Base-by-base conservation (phyloP, 305 asterid genomes). In the Coffea humblotiana region DNA sequence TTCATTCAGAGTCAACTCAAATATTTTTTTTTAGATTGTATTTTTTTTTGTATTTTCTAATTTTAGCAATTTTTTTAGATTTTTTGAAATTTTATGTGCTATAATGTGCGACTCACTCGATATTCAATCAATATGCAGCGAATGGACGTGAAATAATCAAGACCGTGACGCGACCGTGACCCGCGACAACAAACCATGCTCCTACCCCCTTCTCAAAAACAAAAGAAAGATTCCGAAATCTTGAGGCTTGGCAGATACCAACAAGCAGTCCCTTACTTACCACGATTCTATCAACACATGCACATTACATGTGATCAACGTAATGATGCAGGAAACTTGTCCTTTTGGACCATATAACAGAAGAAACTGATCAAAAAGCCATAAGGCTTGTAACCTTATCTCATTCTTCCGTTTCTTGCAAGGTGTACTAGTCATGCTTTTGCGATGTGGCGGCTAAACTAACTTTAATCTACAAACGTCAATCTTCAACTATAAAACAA, bases 391-490 rank as follows among this genome's bases (percentile, higher is more conserved):
- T n/a, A n/a, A 67, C 74, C 60, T 74, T 78, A 78, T 29, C 47
- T 74, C 67, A 48, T 40, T 78, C 65, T 68, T 73, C 72, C 47
- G 77, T 72, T 61, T 69, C 75, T 60, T 60, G n/a, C n/a, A 27
- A 74, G 27, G 54, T n/a, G 23, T 4, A 37, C 49, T 67, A 37
- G 58, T 48, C 80, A 75, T 71, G 85, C 83, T 79, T 70, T 51
- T 43, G 65, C 84, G 10, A 29, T 71, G 58, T 51, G 49, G n/a
- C 23, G 51, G 18, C 37, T 6, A 10, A 58, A 32, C 40, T 69
- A 49, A 35, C 37, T 49, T 49, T 8, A 74, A 15, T 37, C 25
- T n/a, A 37, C 35, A 60, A n/a, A n/a, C 71, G 3, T 2, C 40
- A 60, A 60, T 5, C 43, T 3, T 40, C 4, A 13, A 10, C n/a